A percentile compares a stretch with the other conserved stretches of the same genome.
These are phyloP conservation scores for Rhizopogon vinicolor DNA, from an alignment of 768 basidiomycete genomes.

Conservation along the genomic window DNA sequence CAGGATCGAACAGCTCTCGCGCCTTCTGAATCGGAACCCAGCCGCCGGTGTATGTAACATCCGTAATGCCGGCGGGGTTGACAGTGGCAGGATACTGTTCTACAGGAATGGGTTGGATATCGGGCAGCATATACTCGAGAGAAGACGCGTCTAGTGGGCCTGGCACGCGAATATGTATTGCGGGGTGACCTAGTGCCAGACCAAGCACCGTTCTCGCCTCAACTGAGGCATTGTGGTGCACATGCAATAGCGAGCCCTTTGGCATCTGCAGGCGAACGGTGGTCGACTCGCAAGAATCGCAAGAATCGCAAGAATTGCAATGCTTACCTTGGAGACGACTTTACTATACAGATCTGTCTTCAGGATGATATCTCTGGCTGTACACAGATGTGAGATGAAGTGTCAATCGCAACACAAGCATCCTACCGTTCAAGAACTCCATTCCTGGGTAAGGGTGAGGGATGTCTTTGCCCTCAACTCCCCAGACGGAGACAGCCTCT, in stretches of 20 bases:
- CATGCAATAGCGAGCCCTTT: slow-evolving; percentile 43
- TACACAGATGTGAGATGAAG: neutral
- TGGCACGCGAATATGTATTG: slow-evolving; percentile 32
- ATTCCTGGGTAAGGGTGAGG: slow-evolving; percentile 71
- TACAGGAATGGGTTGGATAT: slow-evolving; percentile 31
- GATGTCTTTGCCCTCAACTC: slow-evolving; percentile 40
- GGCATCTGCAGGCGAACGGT: slow-evolving; percentile 31
- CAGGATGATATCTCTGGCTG: slow-evolving; percentile 30
- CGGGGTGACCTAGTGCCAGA: slow-evolving; percentile 34
- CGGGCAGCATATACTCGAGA: slow-evolving; percentile 23
- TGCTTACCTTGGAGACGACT: slow-evolving; percentile 30
- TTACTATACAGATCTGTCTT: slow-evolving; percentile 33
- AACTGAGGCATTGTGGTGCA: slow-evolving; percentile 39
- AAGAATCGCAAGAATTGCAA: neutral
- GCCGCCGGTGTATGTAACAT: slow-evolving; percentile 21
- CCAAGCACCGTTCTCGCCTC: slow-evolving; percentile 29
- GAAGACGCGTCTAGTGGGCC: slow-evolving; percentile 17
- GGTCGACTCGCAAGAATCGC: neutral
- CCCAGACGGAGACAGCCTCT: slow-evolving; percentile 58
- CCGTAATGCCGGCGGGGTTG: slow-evolving; percentile 19
- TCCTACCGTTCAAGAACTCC: slow-evolving; percentile 65
- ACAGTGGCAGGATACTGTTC: slow-evolving; percentile 7
- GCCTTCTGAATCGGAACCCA: slow-evolving; percentile 35
- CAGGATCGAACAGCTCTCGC: slow-evolving; percentile 27
- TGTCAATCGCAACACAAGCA: neutral